Evolutionary conservation across 805 yeast genomes (phyloP), one percentile per base, ranked within the genome.

Genomic region (Saturnispora saitoi): DNA sequence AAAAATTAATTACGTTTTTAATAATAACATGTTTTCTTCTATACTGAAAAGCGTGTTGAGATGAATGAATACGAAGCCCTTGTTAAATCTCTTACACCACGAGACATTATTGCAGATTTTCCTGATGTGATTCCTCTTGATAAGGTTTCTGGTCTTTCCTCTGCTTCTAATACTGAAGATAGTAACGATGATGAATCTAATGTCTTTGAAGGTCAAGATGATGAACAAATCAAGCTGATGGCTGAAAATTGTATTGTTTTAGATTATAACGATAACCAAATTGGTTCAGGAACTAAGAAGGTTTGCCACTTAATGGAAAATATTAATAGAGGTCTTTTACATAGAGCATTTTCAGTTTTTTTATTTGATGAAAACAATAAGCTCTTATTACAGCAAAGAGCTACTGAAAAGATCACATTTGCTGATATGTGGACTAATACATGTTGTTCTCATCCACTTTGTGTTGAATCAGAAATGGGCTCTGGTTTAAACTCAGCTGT

Each of bases 391-490:
- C 99, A 93, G 70, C 97, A 91, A 70, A 80, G 99, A 58, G 98
- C 99, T 0, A 80, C 81, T 44, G 98, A 93, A 64, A 93, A 93
- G 66, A 93, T 93, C 69, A 93, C 99, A 1, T 93, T 93, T 67
- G 95, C 98, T 0, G 80, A 80, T 50, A 81, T 90, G 83, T 93
- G 99, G 99, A 93, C 99, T 24, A 93, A 93, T 66, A 93, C 99
- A 2, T 93, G 99, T 69, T 93, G 99, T 66, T 90, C 98, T 1
- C 99, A 93, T 65, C 99, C 99, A 9, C 72, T 93, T 47, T 88
- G 96, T 48, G 78, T 88, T 32, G 76, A 81, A 34, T 70, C 78
- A 32, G 99, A 93, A 66, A 70, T 89, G 62, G 97, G 97, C 10
- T 59, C 62, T 32, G 67, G 69, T 43, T 71, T 90, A 50, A 66